phyloP scores from a whole-genome alignment of 129 eudicot genomes.

The Artemisia argyi region DNA sequence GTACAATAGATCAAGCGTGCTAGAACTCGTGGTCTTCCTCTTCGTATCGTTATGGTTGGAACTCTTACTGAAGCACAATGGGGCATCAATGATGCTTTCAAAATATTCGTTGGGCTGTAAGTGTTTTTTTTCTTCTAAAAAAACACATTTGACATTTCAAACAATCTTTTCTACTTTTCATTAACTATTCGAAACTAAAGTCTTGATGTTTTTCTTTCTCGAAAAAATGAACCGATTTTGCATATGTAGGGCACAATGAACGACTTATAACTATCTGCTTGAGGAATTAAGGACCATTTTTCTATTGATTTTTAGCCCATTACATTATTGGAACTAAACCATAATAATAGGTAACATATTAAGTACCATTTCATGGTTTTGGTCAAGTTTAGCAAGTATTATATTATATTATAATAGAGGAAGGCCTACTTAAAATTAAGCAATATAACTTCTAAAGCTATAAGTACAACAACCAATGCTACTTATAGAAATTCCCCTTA shows the following conservation, averaged over 20 bases:
- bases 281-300: no score
- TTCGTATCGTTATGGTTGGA: conserved; percentile 88
- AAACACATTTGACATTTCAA: conserved; percentile 1
- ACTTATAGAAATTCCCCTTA: no score
- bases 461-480: no score
- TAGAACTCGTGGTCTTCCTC: conserved; percentile 83
- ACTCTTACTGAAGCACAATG: conserved; percentile 90
- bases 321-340: no score
- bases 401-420: no score
- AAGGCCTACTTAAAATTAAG: no score
- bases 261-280: not conserved
- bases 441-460: no score
- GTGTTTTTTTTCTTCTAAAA: conserved; percentile 20
- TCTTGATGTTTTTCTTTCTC: not conserved
- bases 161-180: not conserved
- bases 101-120: conserved; percentile 89
- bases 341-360: no score
- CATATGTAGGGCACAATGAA: conserved; percentile 3
- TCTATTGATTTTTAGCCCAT: no score
- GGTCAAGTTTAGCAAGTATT: no score
- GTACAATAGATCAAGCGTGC: not conserved
- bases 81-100: conserved; percentile 87
- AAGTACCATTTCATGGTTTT: no score
- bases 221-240: not conserved
- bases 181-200: not conserved